Base-by-base conservation (phyloP, 139 green algal genomes). In the Chlorella sp. region DNA sequence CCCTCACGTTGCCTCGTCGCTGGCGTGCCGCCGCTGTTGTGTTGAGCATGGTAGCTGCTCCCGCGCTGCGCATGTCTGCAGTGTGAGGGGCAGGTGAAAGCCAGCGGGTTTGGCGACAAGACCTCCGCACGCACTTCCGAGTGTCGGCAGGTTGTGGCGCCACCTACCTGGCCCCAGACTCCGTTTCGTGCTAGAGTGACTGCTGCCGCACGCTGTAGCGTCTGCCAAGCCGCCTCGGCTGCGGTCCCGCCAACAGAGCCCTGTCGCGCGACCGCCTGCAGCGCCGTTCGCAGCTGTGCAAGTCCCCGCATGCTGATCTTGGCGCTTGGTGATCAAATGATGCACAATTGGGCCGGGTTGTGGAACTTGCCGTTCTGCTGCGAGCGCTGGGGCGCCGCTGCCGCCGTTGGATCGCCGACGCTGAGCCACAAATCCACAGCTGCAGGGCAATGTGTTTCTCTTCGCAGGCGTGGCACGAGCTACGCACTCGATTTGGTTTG, bases 1-100 rank as follows among this genome's bases (percentile, higher is more conserved):
- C 64, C 7, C 64, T 71, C 42, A 85, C 79, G 42, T 85, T 24
- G 53, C 42, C 11, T 85, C 79, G 32, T 68, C 48, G 42, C 79
- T 85, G 42, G 28, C 79, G 79, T 85, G 79, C 79, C 79, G 78
- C 78, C 28, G 79, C 48, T 85, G 79, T 42, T 85, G 79, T 48
- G 32, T 19, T 24, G 53, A 2, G 42, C 79, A 68, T 40, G 42
- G 11, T 16, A 12, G 9, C 48, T 21, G 42, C 42, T 9, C 5
- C 24, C 42, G 7, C 26, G 79, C 42, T 22, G 42, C 79, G n/a
- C n/a, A n/a, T n/a, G n/a, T n/a, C 79, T 85, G 79, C 79, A 85
- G 39, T 16, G 36, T 0, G 34, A 22, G 9, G 39, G 21, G 77
- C 32, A 61, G 48, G 42, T 34, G 14, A 18, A 68, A 28, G 64